Percentiles rank a stretch among this genome's conserved stretches.
Evolutionary conservation across 345 rosid genomes (phyloP).

Genomic region (Lepidium aucheri): DNA sequence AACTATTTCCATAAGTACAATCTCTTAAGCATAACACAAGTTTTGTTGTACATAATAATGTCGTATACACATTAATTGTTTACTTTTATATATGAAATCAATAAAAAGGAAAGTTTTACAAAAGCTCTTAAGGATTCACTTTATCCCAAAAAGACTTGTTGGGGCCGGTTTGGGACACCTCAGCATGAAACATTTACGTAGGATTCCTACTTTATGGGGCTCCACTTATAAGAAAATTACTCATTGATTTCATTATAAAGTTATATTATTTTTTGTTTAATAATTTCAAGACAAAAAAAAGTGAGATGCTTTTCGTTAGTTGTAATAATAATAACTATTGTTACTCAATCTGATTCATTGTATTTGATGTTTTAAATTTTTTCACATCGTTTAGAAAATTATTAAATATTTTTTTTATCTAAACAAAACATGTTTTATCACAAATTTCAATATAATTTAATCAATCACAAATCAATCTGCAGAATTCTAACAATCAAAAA

Average conservation of each 20-base stretch:
- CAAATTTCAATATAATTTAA: too few relatives aligned
- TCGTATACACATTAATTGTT: background rate
- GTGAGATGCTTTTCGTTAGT: background rate
- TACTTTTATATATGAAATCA: background rate
- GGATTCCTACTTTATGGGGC: background rate
- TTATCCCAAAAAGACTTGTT: background rate
- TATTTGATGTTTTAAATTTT: too few relatives aligned
- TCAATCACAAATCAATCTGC: too few relatives aligned
- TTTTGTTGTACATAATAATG: background rate
- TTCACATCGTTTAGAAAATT: too few relatives aligned
- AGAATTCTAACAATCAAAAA: too few relatives aligned
- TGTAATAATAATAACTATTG: background rate
- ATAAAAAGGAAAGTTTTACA: background rate
- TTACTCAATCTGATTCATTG: too few relatives aligned
- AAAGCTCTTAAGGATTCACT: background rate
- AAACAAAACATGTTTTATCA: too few relatives aligned
- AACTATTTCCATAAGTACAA: background rate
- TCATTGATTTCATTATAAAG: background rate
- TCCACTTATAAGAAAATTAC: background rate
- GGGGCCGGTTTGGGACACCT: background rate
- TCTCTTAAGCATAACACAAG: background rate
- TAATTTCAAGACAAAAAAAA: background rate
- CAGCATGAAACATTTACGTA: conserved; percentile 4
- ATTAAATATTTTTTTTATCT: too few relatives aligned
- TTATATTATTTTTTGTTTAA: background rate